These are phyloP conservation scores for Rhipidocladum racemiflorum DNA, from an alignment of 176 grass and related monocot species.

Conservation along the genomic window DNA sequence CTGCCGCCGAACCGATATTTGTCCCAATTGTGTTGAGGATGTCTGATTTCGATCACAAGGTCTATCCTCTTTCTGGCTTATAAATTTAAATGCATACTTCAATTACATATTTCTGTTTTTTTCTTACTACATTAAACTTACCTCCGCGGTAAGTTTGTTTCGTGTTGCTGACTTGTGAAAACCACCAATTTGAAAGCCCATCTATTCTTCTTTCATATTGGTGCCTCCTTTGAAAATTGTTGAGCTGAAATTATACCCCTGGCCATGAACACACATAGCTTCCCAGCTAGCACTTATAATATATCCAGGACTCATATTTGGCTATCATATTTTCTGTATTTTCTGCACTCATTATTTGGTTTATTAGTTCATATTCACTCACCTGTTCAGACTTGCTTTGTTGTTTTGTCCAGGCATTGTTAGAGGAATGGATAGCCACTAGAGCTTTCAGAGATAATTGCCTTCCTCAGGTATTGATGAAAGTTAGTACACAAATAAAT, in stretches of 20 bases:
- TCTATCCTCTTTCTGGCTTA: slow-evolving; percentile 30
- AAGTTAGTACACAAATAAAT: background rate
- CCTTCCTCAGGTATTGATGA: slow-evolving; percentile 62
- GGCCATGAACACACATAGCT: background rate
- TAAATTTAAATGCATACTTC: slow-evolving; percentile 9
- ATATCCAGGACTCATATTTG: background rate
- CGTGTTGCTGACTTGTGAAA: background rate
- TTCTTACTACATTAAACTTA: background rate
- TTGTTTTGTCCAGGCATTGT: slow-evolving; percentile 67
- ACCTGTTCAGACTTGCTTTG: slow-evolving; percentile 24
- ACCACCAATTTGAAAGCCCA: background rate
- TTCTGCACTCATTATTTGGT: background rate
- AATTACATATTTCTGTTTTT: background rate
- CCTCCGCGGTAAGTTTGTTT: background rate
- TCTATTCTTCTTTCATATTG: background rate
- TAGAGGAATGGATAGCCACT: slow-evolving; percentile 97
- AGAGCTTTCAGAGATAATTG: too few species aligned
- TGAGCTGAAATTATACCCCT: background rate
- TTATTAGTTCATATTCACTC: slow-evolving; percentile 19
- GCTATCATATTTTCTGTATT: background rate
- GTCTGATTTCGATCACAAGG: slow-evolving; percentile 99
- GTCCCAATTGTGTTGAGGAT: slow-evolving; percentile 91
- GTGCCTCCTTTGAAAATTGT: slow-evolving; percentile 9
- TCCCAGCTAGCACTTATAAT: background rate
- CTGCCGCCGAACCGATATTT: slow-evolving; percentile 72